phyloP scores from a whole-genome alignment of 225 moss, liverwort and hornwort species.

The Pseudisothecium myosuroides region DNA sequence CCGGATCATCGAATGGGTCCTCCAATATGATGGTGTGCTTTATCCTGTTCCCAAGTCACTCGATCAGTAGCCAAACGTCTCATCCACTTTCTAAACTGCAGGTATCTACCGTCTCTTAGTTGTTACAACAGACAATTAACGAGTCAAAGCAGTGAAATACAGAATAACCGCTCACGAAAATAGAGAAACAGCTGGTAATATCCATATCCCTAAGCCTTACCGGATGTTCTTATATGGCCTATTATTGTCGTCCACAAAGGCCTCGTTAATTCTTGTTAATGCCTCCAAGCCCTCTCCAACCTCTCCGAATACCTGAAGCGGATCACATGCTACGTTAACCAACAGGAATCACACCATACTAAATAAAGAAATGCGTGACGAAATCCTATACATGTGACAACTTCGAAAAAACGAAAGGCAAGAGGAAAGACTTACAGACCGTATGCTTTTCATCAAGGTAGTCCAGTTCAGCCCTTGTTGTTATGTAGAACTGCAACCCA shows the following conservation, averaged over 20 bases:
- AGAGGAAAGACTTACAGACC: constrained; percentile 29
- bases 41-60: constrained; percentile 45
- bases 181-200: background rate
- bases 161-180: background rate
- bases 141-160: background rate
- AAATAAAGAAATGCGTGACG: background rate
- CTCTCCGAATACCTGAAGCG: constrained; percentile 74
- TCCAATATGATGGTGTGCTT: constrained; percentile 70
- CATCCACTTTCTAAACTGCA: background rate
- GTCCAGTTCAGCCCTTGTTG: constrained; percentile 79
- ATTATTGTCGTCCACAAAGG: constrained; percentile 73
- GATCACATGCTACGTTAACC: background rate
- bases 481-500: constrained; percentile 77
- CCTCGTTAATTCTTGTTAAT: constrained; percentile 73
- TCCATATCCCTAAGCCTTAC: constrained; percentile 4
- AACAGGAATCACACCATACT: background rate
- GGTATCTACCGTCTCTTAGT: background rate
- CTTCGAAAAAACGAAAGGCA: background rate
- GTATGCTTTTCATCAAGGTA: constrained; percentile 97
- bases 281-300: constrained; percentile 85
- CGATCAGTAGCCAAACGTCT: background rate
- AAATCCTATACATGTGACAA: background rate
- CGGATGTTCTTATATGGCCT: constrained; percentile 92
- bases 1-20: constrained; percentile 92
- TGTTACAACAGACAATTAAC: background rate